Base-by-base conservation (phyloP, 2,329 filamentous ascomycete species). In the Penicillium sp. region DNA sequence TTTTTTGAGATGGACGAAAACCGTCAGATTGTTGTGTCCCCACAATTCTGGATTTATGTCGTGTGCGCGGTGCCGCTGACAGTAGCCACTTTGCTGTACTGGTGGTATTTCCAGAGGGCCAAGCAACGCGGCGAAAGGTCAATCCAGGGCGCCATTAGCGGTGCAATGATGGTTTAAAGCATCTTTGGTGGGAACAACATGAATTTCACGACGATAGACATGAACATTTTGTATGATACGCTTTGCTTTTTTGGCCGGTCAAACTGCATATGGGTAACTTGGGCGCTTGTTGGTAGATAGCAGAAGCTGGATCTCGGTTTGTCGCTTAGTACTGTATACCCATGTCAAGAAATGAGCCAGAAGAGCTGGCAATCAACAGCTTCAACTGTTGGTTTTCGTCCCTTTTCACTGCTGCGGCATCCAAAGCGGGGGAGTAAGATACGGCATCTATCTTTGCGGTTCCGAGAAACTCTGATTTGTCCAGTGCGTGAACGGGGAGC, bases 31-130 rank as follows among this genome's bases (percentile, higher is more conserved):
- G 63, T 76, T n/a, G 69, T 69, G 5, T 75, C 75, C 3, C 66
- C 72, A 8, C 75, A 75, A 67, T 70, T 79, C 23, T 80, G 78
- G 78, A 80, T 80, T 58, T 80, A 74, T 44, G 47, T 78, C 7
- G 61, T 75, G 3, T 67, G 67, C 29, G 68, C 78, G 0, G 64
- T 68, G 5, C 46, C 69, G 2, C 64, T 79, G 7, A 79, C 76
- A 0, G 66, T 64, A 0, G 59, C 69, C 7, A 79, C 76, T 1
- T 74, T 78, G 46, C 52, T 69, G 4, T 72, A 69, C 63, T 64
- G 66, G 64, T 64, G 58, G 61, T 48, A 64, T 35, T 59, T 57
- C 29, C 59, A 63, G 13, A 54, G 46, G 26, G 31, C 45, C 15
- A 62, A 60, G 17, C 59, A 64, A 17, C 48, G 41, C 5, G 55